phyloP scores from a whole-genome alignment of 768 basidiomycete genomes.

The Suillus variegatus region DNA sequence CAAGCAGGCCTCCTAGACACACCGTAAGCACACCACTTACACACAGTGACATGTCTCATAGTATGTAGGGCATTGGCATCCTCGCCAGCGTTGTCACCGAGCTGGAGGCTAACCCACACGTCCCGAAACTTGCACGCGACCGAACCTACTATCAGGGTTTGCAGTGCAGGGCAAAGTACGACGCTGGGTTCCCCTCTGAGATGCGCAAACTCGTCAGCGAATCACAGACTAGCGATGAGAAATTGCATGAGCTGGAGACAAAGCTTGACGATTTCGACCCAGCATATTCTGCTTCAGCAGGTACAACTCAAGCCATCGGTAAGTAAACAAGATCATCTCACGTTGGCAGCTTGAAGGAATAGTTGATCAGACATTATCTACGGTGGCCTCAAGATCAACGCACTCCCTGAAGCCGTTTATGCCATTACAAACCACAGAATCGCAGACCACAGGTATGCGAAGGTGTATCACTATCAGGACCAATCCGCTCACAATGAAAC shows the following conservation, averaged over 20 bases:
- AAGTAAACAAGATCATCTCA: conserved; percentile 28
- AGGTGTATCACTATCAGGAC: neutral
- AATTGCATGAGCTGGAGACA: conserved; percentile 16
- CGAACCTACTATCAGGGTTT: conserved; percentile 33
- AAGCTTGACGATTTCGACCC: conserved; percentile 25
- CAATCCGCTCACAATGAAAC: neutral
- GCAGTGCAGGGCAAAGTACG: conserved; percentile 44
- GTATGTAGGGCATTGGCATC: conserved; percentile 48
- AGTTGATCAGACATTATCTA: conserved; percentile 42
- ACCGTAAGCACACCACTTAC: conserved; percentile 36
- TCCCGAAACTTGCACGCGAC: conserved; percentile 30
- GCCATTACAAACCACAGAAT: conserved; percentile 38
- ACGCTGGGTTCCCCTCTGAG: conserved; percentile 32
- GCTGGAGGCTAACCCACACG: conserved; percentile 46
- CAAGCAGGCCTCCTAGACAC: conserved; percentile 52
- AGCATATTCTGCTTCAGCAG: conserved; percentile 18
- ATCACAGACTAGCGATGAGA: conserved; percentile 24
- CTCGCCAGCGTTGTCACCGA: conserved; percentile 48
- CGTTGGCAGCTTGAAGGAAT: conserved; percentile 23
- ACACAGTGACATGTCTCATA: neutral
- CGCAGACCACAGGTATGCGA: conserved; percentile 30
- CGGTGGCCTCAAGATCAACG: conserved; percentile 47
- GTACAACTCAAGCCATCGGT: conserved; percentile 32
- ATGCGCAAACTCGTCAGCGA: conserved; percentile 22
- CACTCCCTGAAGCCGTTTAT: conserved; percentile 44